Evolutionary conservation across 352 stramenopile genomes (phyloP).

Genomic region (Albugo laibachii): DNA sequence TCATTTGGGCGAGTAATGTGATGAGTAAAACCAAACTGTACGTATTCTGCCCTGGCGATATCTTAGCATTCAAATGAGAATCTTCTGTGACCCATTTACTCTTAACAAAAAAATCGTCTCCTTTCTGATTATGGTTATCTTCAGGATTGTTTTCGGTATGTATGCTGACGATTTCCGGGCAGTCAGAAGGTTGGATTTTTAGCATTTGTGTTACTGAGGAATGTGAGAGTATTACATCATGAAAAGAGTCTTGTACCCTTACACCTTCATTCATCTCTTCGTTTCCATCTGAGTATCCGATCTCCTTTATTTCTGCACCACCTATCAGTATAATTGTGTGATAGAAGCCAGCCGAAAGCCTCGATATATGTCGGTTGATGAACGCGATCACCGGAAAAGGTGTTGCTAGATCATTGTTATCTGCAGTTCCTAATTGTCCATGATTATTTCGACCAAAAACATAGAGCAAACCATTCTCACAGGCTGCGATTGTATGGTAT

Average conservation of each 20-base stretch:
- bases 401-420: slow-evolving; percentile 72
- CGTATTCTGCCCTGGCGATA: neutral
- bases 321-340: slow-evolving; percentile 83
- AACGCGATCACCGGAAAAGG: slow-evolving; percentile 81
- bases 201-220: neutral
- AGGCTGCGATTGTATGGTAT: slow-evolving; percentile 81
- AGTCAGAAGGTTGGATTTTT: slow-evolving; percentile 1
- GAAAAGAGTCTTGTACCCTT: neutral
- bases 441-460: slow-evolving; percentile 91
- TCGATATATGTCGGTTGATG: slow-evolving; percentile 68
- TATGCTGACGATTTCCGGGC: slow-evolving; percentile 1
- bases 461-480: slow-evolving; percentile 78
- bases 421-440: slow-evolving; percentile 81
- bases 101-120: too few species aligned
- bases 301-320: slow-evolving; percentile 36
- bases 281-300: slow-evolving; percentile 4
- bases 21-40: neutral
- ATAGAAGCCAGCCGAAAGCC: slow-evolving; percentile 85
- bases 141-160: slow-evolving; percentile 8
- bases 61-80: too few species aligned
- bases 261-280: neutral
- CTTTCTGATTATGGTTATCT: too few species aligned
- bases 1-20: slow-evolving; percentile 49
- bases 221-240: neutral
- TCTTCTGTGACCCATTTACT: too few species aligned